A percentile compares a stretch with the other conserved stretches of the same genome.
Evolutionary conservation across 2,329 filamentous ascomycete species (phyloP).

Genomic region (Pestalotiopsis sp.): DNA sequence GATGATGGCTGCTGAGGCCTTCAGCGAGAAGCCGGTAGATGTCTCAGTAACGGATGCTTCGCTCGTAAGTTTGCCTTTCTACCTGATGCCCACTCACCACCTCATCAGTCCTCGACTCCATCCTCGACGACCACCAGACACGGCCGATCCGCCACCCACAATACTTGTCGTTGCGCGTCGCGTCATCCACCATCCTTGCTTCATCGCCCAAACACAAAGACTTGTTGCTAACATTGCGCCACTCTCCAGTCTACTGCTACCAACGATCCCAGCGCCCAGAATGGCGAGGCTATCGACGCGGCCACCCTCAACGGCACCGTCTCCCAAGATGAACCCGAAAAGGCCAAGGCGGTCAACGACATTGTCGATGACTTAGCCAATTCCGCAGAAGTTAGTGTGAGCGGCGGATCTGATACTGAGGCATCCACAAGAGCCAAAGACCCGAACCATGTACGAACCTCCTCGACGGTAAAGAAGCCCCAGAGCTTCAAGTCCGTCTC

Average conservation of each 20-base stretch:
- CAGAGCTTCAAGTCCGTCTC: conserved; percentile 83
- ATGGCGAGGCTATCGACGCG: conserved; percentile 49
- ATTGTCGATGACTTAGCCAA: conserved; percentile 61
- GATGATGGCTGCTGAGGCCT: conserved; percentile 40
- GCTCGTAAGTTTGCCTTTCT: conserved; percentile 28
- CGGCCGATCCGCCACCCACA: not conserved
- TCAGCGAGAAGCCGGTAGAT: conserved; percentile 32
- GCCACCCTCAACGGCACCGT: conserved; percentile 50
- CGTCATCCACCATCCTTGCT: not conserved
- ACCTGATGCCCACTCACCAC: not conserved
- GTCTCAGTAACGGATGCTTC: conserved; percentile 34
- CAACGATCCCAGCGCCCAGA: conserved; percentile 42
- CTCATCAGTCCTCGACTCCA: not conserved
- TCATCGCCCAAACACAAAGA: not conserved
- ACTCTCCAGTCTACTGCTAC: conserved; percentile 32
- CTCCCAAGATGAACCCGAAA: conserved; percentile 52
- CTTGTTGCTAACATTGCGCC: conserved; percentile 11
- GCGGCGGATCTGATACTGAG: conserved; percentile 78
- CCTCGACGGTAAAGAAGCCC: conserved; percentile 71
- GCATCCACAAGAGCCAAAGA: conserved; percentile 62
- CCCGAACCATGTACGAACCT: conserved; percentile 61
- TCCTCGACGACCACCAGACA: not conserved
- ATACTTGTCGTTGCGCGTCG: not conserved
- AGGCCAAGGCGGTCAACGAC: conserved; percentile 57
- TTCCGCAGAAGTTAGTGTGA: conserved; percentile 69